Base-by-base conservation (phyloP, 108 stramenopile genomes). In the Nitzschia sp. region DNA sequence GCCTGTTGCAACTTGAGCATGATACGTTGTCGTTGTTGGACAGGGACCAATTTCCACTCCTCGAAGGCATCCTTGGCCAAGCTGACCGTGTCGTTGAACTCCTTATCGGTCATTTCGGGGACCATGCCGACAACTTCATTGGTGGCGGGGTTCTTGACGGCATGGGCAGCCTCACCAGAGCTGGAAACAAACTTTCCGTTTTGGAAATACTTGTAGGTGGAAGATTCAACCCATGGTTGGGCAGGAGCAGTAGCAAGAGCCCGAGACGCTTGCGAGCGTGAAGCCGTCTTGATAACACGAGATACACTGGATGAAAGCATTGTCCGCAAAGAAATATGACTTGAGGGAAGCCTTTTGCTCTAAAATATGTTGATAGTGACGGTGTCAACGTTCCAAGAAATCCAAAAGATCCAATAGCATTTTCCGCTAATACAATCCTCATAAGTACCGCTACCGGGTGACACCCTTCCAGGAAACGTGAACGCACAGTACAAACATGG, bases 141-240 rank as follows among this genome's bases (percentile, higher is more conserved):
- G 37, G 86, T 86, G 17, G 86, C 85, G 14, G 89, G 89, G 69
- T 90, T 82, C 34, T 42, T 60, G 12, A 87, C 74, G 67, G 76
- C 22, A 38, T 54, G 42, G 29, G 70, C 22, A 14, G 63, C 38
- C 39, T 51, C 53, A n/a, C 51, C 69, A 41, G 20, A 37, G 12
- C 69, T 60, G 34, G 37, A 42, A 15, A 67, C 63, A 69, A 82
- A 89, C 25, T 64, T 14, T 41, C 85, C 85, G 43, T 84, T 70
- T 29, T 77, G 77, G 48, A 84, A 85, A 70, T 84, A 75, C 55
- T 72, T 69, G 39, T 83, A 71, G 6, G 41, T 55, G 7, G 63
- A 53, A 61, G 48, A 44, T 11, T 11, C 38, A 39, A 65, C 12
- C 62, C 62, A 63, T 48, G 62, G 62, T 26, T 48, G 62, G 9